Percentiles rank a stretch among this genome's conserved stretches.
Evolutionary conservation across 2,329 filamentous ascomycete species (phyloP).

Genomic region (Colletotrichum spaethianum): DNA sequence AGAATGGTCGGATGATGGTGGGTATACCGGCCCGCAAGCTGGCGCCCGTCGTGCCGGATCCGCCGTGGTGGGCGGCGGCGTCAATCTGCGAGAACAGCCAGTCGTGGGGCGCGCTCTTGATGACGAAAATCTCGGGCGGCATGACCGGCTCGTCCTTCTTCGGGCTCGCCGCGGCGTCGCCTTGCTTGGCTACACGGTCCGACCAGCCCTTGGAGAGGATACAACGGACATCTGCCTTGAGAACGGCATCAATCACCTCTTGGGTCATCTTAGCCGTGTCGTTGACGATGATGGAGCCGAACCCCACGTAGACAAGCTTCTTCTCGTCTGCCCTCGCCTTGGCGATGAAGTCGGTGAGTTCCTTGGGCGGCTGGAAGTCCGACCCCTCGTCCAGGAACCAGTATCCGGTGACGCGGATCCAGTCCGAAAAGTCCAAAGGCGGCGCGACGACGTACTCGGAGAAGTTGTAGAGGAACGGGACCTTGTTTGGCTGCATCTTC

Average conservation of each 20-base stretch:
- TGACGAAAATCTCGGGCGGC: slow-evolving; percentile 85
- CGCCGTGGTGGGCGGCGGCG: slow-evolving; percentile 93
- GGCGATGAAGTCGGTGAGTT: slow-evolving; percentile 86
- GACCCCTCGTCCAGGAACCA: slow-evolving; percentile 91
- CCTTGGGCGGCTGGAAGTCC: slow-evolving; percentile 80
- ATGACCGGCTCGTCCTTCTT: slow-evolving; percentile 74
- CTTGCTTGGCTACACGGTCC: slow-evolving; percentile 70
- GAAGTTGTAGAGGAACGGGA: slow-evolving; percentile 99
- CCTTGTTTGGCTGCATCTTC: slow-evolving; percentile 95
- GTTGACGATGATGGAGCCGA: slow-evolving; percentile 94
- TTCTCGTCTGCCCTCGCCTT: slow-evolving; percentile 85
- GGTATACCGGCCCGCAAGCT: slow-evolving; percentile 92
- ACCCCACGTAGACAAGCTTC: slow-evolving; percentile 96
- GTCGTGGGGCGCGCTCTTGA: slow-evolving; percentile 93
- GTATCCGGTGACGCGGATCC: slow-evolving; percentile 97
- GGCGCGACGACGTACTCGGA: slow-evolving; percentile 94
- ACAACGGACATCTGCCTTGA: slow-evolving; percentile 92
- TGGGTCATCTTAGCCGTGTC: slow-evolving; percentile 90
- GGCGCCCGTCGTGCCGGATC: slow-evolving; percentile 94
- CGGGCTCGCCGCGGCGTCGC: slow-evolving; percentile 57
- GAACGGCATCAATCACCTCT: slow-evolving; percentile 92
- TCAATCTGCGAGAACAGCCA: slow-evolving; percentile 97
- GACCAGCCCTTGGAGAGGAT: slow-evolving; percentile 98
- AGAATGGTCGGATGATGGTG: slow-evolving; percentile 96
- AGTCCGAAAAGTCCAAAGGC: slow-evolving; percentile 95